Conservation (phyloP, 2,329 filamentous ascomycete genomes). For the Alternaria viburni region DNA sequence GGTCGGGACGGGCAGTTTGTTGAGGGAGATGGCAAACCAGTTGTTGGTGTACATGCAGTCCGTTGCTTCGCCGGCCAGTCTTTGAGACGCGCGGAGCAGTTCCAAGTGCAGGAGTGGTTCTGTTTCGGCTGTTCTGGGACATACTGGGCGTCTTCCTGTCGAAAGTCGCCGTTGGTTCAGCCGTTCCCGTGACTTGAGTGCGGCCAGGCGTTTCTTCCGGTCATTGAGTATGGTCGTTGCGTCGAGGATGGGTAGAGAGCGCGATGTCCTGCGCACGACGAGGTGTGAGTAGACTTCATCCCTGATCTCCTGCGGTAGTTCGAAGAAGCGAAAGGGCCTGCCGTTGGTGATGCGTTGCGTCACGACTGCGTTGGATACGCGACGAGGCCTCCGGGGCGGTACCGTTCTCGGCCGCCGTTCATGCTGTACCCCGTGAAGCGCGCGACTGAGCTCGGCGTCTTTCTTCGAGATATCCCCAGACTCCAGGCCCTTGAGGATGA, state of each 20-base stretch:
- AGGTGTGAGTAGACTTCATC: slow-evolving; percentile 39
- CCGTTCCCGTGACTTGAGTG: slow-evolving; percentile 28
- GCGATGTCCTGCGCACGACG: slow-evolving; percentile 23
- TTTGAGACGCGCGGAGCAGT: slow-evolving; percentile 28
- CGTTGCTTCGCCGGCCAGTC: slow-evolving; percentile 31
- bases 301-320: slow-evolving; percentile 35
- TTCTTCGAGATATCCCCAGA: background rate
- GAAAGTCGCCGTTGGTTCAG: slow-evolving; percentile 31
- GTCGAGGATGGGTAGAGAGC: slow-evolving; percentile 24
- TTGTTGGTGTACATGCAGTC: slow-evolving; percentile 37
- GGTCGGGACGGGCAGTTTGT: slow-evolving; percentile 26
- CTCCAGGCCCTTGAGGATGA: slow-evolving; percentile 5
- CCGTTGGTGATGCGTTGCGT: slow-evolving; percentile 1
- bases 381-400: slow-evolving; percentile 3
- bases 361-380: background rate
- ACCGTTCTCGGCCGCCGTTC: slow-evolving; percentile 1
- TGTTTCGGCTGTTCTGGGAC: slow-evolving; percentile 11
- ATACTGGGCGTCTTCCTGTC: slow-evolving; percentile 27
- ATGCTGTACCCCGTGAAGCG: background rate
- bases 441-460: background rate
- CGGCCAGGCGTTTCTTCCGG: slow-evolving; percentile 32
- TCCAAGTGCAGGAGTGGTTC: slow-evolving; percentile 31
- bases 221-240: slow-evolving; percentile 30
- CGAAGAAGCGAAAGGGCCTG: slow-evolving; percentile 35
- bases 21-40: slow-evolving; percentile 37